Conservation (phyloP, 169 alveolate genomes). For the Plasmodium relictum region DNA sequence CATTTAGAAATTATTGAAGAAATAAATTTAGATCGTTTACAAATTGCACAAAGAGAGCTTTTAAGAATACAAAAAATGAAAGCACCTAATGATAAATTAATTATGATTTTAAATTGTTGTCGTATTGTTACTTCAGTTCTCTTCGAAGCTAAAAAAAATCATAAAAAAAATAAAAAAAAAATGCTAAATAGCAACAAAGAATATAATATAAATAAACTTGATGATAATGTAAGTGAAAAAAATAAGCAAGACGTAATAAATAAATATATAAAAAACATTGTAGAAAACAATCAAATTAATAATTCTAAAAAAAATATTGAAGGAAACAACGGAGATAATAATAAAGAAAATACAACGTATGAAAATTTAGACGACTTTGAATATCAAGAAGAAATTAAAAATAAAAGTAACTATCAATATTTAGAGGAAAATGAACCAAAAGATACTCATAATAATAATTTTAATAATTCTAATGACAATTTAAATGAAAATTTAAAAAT, state of each 20-base stretch:
- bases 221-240: slow-evolving; percentile 70
- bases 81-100: slow-evolving; percentile 87
- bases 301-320: neutral
- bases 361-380: neutral
- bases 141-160: slow-evolving; percentile 71
- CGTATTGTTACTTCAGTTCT: slow-evolving; percentile 81
- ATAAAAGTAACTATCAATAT: neutral
- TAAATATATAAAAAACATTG: neutral
- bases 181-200: slow-evolving; percentile 76
- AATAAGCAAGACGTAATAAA: slow-evolving; percentile 15
- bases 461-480: neutral
- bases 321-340: neutral
- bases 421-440: neutral
- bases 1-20: slow-evolving; percentile 79
- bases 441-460: neutral
- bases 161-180: neutral
- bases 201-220: slow-evolving; percentile 76
- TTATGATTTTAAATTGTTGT: slow-evolving; percentile 83
- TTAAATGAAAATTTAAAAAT: too few species aligned
- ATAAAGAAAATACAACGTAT: neutral
- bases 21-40: slow-evolving; percentile 30
- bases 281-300: neutral
- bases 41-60: slow-evolving; percentile 53
- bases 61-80: slow-evolving; percentile 66
- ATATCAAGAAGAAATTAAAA: neutral